A percentile compares a stretch with the other conserved stretches of the same genome.
phyloP scores from a whole-genome alignment of 2,329 filamentous ascomycete species.

The Aspergillus proliferans region DNA sequence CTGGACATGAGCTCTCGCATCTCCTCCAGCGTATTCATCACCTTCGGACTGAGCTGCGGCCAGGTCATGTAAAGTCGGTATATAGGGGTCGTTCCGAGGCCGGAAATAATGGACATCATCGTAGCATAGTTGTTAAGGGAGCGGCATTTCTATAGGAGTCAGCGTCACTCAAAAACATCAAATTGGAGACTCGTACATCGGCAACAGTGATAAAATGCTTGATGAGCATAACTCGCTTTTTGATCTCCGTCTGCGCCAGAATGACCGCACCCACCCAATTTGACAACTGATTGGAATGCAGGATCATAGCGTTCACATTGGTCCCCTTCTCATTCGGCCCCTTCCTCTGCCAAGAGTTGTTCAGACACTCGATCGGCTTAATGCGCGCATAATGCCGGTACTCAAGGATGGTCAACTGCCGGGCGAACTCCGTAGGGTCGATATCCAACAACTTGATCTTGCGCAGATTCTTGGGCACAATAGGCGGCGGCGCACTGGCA shows the following conservation, averaged over 20 bases:
- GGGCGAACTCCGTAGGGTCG: slow-evolving; percentile 83
- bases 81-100: slow-evolving; percentile 83
- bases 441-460: slow-evolving; percentile 95
- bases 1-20: slow-evolving; percentile 89
- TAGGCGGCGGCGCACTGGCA: slow-evolving; percentile 71
- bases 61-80: slow-evolving; percentile 85
- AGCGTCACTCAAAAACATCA: neutral
- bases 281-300: slow-evolving; percentile 93
- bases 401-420: slow-evolving; percentile 90
- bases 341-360: slow-evolving; percentile 97
- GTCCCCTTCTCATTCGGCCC: slow-evolving; percentile 71
- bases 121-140: slow-evolving; percentile 89
- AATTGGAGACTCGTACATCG: slow-evolving; percentile 52
- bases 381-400: slow-evolving; percentile 85
- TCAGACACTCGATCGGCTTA: slow-evolving; percentile 82
- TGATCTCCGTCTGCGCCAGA: slow-evolving; percentile 79
- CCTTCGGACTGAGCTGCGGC: slow-evolving; percentile 80
- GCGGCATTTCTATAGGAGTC: slow-evolving; percentile 67
- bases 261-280: slow-evolving; percentile 99
- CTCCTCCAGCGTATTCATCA: slow-evolving; percentile 66
- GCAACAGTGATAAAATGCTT: slow-evolving; percentile 92
- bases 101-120: slow-evolving; percentile 89
- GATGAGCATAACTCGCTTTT: slow-evolving; percentile 86
- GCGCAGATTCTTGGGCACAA: slow-evolving; percentile 95
- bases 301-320: slow-evolving; percentile 86